Base-by-base conservation (phyloP, 2,329 filamentous ascomycete species). In the Colletotrichum falcatum region DNA sequence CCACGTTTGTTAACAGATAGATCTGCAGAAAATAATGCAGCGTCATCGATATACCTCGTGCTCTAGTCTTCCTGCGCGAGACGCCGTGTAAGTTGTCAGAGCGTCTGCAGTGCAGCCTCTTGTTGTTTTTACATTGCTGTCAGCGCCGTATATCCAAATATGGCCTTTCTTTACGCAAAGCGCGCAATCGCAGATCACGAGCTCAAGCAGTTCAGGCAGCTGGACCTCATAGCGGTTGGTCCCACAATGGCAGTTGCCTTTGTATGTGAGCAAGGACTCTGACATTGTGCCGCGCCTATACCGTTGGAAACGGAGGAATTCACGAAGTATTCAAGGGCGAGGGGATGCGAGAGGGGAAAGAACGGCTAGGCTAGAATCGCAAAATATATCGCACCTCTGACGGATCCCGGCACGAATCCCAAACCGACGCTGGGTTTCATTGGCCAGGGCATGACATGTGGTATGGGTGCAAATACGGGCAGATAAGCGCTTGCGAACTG, bases 241-340 rank as follows among this genome's bases (percentile, higher is more conserved):
- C 5, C 77, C 78, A 66, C 78, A 79, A 66, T 79, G 77, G 64
- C 78, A 79, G 64, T 79, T 78, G 20, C 76, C 77, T 28, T 61
- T 65, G 37, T 65, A 71, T 18, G 54, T 61, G 14, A 30, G 46
- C 3, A n/a, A 20, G 5, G 46, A 20, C 9, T 28, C 16, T 7
- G 44, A 30, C 60, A 62, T 62, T 18, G 42, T 39, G 28, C 2
- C 35, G 4, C 12, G 12, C 14, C 4, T 33, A 28, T 33, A 28
- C 2, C 11, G 28, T 33, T n/a, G 56, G 5, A 46, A 0, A 6
- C 18, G 20, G 23, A 23, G 5, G 5, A 5, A 18, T 1, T 20
- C 2, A 3, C 5, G 20, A 54, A 12, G 30, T 12, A 5, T 5
- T 5, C 20, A 37, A 55, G n/a, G n/a, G n/a, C n/a, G n/a, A n/a